Evolutionary conservation across 306 rosid species (phyloP).

Genomic region (Dryas alaskensis): DNA sequence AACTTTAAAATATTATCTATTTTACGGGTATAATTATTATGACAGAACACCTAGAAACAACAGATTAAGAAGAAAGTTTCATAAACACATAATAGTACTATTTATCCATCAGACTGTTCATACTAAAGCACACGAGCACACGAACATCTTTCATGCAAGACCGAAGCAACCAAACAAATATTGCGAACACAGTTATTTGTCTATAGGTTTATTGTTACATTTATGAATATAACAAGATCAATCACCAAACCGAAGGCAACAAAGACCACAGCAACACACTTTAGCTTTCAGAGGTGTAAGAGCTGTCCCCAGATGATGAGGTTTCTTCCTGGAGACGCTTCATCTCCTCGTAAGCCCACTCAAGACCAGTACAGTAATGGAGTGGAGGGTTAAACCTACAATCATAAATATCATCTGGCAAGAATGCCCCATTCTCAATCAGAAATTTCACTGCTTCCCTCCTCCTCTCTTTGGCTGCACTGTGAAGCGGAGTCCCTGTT

Average conservation of each 20-base stretch:
- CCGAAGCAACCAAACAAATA: background rate
- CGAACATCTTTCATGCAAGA: background rate
- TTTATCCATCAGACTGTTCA: too few species aligned
- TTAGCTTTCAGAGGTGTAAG: conserved; percentile 72
- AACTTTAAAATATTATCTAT: too few species aligned
- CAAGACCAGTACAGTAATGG: conserved; percentile 91
- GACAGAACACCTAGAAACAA: background rate
- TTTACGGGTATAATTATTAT: too few species aligned
- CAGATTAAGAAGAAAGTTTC: background rate
- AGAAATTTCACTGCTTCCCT: conserved; percentile 78
- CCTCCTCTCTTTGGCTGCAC: conserved; percentile 91
- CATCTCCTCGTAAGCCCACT: conserved; percentile 99
- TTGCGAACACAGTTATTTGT: conserved; percentile 3
- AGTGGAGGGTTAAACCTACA: conserved; percentile 92
- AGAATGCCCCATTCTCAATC: conserved; percentile 88
- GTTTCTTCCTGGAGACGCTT: conserved; percentile 54
- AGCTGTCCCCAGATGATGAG: conserved; percentile 50
- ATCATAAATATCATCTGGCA: conserved; percentile 81
- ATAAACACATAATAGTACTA: background rate
- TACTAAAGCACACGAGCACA: background rate
- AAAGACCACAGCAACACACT: background rate
- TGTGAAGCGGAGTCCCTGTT: conserved; percentile 96
- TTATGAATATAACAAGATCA: background rate
- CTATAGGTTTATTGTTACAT: background rate
- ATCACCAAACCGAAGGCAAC: background rate